These are phyloP conservation scores for Apiospora phragmitis DNA, from an alignment of 2,329 filamentous ascomycete species.

Conservation along the genomic window DNA sequence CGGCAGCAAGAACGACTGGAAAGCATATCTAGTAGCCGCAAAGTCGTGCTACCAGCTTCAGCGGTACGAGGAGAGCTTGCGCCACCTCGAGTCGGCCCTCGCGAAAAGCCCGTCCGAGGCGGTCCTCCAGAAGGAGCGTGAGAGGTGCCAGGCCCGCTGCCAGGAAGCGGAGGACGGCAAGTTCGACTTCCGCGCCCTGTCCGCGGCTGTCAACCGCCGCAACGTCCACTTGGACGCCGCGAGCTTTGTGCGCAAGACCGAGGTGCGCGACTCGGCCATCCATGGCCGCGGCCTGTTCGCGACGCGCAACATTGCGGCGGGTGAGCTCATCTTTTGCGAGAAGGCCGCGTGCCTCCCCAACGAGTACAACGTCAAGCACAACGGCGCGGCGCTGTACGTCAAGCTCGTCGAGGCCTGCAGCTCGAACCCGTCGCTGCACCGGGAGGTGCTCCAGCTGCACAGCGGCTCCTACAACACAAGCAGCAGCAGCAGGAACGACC, in stretches of 20 bases:
- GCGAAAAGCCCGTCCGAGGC: not conserved
- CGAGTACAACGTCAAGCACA: constrained; percentile 40
- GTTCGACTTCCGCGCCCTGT: constrained; percentile 20
- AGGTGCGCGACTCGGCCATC: constrained; percentile 30
- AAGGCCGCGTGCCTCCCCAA: constrained; percentile 42
- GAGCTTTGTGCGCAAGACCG: constrained; percentile 35
- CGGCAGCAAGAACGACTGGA: constrained; percentile 30
- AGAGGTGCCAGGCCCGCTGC: constrained; percentile 17
- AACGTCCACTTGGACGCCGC: constrained; percentile 32
- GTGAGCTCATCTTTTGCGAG: constrained; percentile 44
- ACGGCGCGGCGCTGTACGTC: constrained; percentile 45
- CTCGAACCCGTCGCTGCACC: constrained; percentile 39
- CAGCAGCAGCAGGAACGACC: constrained; percentile 14
- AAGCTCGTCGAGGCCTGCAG: constrained; percentile 38
- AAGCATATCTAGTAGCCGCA: constrained; percentile 34
- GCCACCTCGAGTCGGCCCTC: not conserved
- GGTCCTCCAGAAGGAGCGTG: constrained; percentile 14
- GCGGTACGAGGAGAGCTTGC: not conserved
- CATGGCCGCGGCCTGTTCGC: constrained; percentile 46
- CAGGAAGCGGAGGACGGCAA: constrained; percentile 17
- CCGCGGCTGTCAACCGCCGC: not conserved
- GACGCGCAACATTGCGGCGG: constrained; percentile 33
- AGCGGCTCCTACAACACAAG: constrained; percentile 34
- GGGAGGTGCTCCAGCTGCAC: constrained; percentile 35
- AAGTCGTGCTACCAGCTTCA: constrained; percentile 35